A percentile compares a stretch with the other conserved stretches of the same genome.
Evolutionary conservation across 768 basidiomycete species (phyloP).

Genomic region (Leccinum subgranulosum): DNA sequence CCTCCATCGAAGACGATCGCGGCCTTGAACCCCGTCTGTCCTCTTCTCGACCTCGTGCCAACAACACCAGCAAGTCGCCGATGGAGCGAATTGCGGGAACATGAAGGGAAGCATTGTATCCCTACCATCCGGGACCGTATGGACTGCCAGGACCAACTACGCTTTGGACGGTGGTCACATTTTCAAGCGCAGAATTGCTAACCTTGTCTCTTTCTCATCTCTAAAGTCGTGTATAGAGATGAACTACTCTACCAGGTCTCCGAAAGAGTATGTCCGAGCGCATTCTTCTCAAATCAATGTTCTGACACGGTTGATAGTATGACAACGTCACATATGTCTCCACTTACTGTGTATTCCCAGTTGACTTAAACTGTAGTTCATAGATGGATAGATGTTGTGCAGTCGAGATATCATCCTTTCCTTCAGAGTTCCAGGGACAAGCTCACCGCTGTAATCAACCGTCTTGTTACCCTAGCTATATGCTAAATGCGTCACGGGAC

Average conservation of each 20-base stretch:
- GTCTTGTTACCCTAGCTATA: conserved; percentile 73
- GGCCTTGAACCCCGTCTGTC: conserved; percentile 26
- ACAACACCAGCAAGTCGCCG: neutral
- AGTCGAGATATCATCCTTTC: conserved; percentile 52
- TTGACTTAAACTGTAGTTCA: conserved; percentile 44
- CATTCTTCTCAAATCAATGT: neutral
- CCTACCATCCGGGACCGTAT: neutral
- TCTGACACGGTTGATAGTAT: conserved; percentile 51
- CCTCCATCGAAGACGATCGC: conserved; percentile 42
- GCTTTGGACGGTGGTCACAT: conserved; percentile 52
- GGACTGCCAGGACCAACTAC: neutral
- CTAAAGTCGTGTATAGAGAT: conserved; percentile 87
- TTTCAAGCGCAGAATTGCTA: conserved; percentile 90
- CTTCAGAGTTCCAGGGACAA: conserved; percentile 55
- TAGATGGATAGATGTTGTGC: neutral
- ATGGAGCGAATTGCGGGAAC: neutral
- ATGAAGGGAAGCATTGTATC: neutral
- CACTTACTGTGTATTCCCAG: neutral
- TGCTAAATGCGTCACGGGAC: conserved; percentile 78
- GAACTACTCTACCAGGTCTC: conserved; percentile 90
- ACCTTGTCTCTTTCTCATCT: conserved; percentile 65
- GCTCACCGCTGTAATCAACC: conserved; percentile 53
- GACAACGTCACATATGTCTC: conserved; percentile 77
- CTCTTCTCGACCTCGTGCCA: neutral
- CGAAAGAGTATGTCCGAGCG: conserved; percentile 68